These are phyloP conservation scores for Brassica balearica DNA, from an alignment of 441 rosid genomes.

Conservation along the genomic window DNA sequence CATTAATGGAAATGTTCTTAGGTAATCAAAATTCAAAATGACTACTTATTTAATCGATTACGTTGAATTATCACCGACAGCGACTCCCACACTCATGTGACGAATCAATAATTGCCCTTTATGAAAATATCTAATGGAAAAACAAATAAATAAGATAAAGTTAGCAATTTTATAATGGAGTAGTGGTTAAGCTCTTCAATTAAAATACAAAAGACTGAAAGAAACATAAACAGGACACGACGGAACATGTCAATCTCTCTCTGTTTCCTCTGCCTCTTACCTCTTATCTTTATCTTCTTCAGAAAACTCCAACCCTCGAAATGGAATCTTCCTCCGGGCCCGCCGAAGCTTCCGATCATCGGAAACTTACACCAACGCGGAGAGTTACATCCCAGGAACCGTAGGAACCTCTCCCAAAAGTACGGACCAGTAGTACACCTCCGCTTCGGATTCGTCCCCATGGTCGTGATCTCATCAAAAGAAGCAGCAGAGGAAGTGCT, in stretches of 20 bases:
- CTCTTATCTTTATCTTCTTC: conserved; percentile 17
- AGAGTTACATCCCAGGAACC: conserved; percentile 23
- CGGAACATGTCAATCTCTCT: conserved; percentile 33
- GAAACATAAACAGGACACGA: background rate
- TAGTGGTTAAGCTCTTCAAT: background rate
- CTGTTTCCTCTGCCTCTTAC: conserved; percentile 28
- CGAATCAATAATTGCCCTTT: background rate
- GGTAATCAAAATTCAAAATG: background rate
- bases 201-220: background rate
- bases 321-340: conserved; percentile 39
- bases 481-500: conserved; percentile 36
- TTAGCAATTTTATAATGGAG: background rate
- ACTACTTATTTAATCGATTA: background rate
- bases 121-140: background rate
- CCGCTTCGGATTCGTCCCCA: conserved; percentile 20
- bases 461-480: conserved; percentile 29
- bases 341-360: conserved; percentile 39
- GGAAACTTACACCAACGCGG: conserved; percentile 41
- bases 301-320: background rate
- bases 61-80: background rate
- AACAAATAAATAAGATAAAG: background rate
- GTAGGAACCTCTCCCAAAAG: conserved; percentile 24
- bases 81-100: background rate
- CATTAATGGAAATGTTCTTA: no score
- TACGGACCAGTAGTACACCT: conserved; percentile 29